Evolutionary conservation across 2,329 filamentous ascomycete species (phyloP).

Genomic region (Celoporthe dispersa): DNA sequence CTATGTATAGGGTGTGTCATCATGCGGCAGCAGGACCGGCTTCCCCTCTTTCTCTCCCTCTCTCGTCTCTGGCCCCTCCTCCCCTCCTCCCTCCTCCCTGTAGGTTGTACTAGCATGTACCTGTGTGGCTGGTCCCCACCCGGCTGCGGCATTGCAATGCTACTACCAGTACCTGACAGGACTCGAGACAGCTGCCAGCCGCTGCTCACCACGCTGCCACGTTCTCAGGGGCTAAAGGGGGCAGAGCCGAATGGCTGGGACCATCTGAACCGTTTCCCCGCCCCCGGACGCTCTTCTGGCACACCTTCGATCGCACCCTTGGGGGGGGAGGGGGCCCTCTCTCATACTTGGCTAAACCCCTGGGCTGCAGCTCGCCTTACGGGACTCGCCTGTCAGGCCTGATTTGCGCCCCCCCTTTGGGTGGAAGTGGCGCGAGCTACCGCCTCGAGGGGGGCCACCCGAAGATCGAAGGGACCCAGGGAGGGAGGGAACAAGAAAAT

Average conservation of each 20-base stretch:
- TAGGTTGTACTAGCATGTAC: neutral
- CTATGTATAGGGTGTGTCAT: neutral
- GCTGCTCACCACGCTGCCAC: conserved; percentile 25
- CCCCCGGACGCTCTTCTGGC: conserved; percentile 21
- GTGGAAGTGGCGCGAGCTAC: conserved; percentile 11
- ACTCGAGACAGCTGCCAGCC: conserved; percentile 20
- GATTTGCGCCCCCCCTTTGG: conserved; percentile 13
- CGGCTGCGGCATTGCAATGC: conserved; percentile 6
- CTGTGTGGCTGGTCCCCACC: neutral
- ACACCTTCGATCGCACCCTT: conserved; percentile 3
- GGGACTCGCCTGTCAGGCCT: conserved; percentile 25
- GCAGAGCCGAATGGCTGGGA: conserved; percentile 31
- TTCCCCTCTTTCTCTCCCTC: no score
- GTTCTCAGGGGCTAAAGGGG: conserved; percentile 23
- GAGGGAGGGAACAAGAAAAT: neutral
- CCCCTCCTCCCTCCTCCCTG: neutral
- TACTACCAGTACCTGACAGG: conserved; percentile 14
- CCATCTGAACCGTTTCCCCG: conserved; percentile 25
- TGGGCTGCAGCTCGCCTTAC: conserved; percentile 27
- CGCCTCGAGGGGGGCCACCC: neutral
- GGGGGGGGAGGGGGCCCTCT: neutral
- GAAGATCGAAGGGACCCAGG: neutral
- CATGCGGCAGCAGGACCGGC: neutral
- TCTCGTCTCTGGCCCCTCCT: no score
- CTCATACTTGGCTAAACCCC: conserved; percentile 5